Percentiles rank a stretch among this genome's conserved stretches.
Evolutionary conservation across 78 protist genomes (phyloP).

Genomic region (Emiliania huxleyi): DNA sequence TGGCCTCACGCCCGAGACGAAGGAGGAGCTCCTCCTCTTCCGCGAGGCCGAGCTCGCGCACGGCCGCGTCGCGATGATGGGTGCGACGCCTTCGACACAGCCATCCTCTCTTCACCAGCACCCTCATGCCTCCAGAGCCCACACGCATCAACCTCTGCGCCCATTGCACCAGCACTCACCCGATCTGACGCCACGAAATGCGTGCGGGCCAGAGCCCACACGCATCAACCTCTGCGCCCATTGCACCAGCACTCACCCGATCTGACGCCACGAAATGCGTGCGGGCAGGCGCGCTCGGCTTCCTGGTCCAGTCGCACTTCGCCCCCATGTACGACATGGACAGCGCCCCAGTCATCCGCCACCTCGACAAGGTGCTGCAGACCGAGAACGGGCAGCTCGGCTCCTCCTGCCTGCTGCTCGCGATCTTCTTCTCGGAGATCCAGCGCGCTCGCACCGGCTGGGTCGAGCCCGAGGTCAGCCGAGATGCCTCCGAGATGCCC

Average conservation of each 20-base stretch:
- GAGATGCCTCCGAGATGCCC: not conserved
- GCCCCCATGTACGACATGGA: not conserved
- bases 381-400: not conserved
- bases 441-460: not conserved
- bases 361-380: not conserved
- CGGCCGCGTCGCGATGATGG: not conserved
- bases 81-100: too few species aligned
- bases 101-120: too few species aligned
- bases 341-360: not conserved
- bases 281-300: too few species aligned
- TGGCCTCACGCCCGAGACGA: not conserved
- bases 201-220: too few species aligned
- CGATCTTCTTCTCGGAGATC: not conserved
- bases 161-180: too few species aligned
- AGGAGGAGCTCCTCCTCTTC: not conserved
- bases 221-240: too few species aligned
- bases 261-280: too few species aligned
- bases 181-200: too few species aligned
- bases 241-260: too few species aligned
- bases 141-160: too few species aligned
- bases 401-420: not conserved
- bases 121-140: too few species aligned
- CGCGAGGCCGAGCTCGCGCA: conserved; percentile 3
- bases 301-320: not conserved
- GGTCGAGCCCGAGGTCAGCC: not conserved